Base-by-base conservation (phyloP, 2,329 filamentous ascomycete species). In the Penicillium verrucosum region DNA sequence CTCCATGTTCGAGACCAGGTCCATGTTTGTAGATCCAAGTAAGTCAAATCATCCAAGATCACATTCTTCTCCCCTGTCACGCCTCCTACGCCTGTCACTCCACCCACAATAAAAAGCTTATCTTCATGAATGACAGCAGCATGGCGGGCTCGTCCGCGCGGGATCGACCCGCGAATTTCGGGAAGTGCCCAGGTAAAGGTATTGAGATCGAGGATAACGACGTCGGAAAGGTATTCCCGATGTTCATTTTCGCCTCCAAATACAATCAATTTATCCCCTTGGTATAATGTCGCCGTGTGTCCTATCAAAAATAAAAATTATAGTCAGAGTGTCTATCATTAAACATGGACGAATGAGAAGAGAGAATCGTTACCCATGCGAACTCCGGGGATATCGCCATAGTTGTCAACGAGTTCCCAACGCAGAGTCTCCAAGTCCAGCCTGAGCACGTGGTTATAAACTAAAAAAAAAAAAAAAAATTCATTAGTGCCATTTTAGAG, bases 201-300 rank as follows among this genome's bases (percentile, higher is more conserved):
- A 71, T 92, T 90, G 56, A 99, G 85, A 72, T 99, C 92, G 71
- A 99, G 96, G 49, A 99, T 88, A 61, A 97, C 95, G 23, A 99
- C 85, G 72, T 99, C 94, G 46, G 92, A 95, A 12, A 99, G 86
- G 72, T 97, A 96, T 56, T 92, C 92, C 64, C 92, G 86, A 70
- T 97, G 94, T 73, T 99, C 94, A 75, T 99, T 99, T 78, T 99
- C 94, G 63, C 94, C 94, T 55, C 94, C 94, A 70, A 97, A 99
- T 1, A 99, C 92, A 2, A 99, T 82, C n/a, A 99, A 81, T 75
- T 97, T 97, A 74, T 93, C 89, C 59, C 90, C 92, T 75, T 95
- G 86, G 79, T 96, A 97, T 0, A 99, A 81, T 34, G 90, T 96
- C 29, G 94, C 92, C 43, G 94, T 97, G 71, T 99, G 94, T 32